phyloP scores from a whole-genome alignment of 331 rosid genomes.

The Ulmus americana region DNA sequence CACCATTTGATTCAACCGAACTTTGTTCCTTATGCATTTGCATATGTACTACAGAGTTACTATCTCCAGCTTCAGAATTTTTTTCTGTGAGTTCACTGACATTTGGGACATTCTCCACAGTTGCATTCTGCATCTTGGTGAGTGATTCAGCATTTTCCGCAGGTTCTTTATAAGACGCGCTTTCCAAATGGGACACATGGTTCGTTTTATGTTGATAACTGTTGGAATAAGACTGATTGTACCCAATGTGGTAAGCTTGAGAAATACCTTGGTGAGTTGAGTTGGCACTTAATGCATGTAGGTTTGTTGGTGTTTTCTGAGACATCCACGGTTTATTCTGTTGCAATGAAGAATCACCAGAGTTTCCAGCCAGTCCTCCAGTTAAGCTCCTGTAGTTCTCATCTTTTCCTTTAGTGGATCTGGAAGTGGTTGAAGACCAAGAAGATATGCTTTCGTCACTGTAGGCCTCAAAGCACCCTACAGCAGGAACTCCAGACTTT shows the following conservation, averaged over 20 bases:
- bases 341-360: slow-evolving; percentile 28
- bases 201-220: slow-evolving; percentile 29
- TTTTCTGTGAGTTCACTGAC: slow-evolving; percentile 26
- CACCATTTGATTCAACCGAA: slow-evolving; percentile 24
- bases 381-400: slow-evolving; percentile 27
- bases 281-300: slow-evolving; percentile 28
- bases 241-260: slow-evolving; percentile 24
- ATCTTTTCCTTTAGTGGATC: slow-evolving; percentile 29
- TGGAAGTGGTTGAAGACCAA: slow-evolving; percentile 40
- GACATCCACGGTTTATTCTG: slow-evolving; percentile 29
- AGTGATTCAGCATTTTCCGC: slow-evolving; percentile 21
- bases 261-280: slow-evolving; percentile 29
- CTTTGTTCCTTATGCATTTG: slow-evolving; percentile 27
- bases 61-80: slow-evolving; percentile 25
- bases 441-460: slow-evolving; percentile 48
- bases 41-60: slow-evolving; percentile 25
- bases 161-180: slow-evolving; percentile 26
- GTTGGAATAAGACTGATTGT: slow-evolving; percentile 27
- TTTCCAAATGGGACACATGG: slow-evolving; percentile 31
- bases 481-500: slow-evolving; percentile 30
- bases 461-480: slow-evolving; percentile 36
- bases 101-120: slow-evolving; percentile 23
- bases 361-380: slow-evolving; percentile 26
- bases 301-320: slow-evolving; percentile 36
- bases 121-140: slow-evolving; percentile 26